A percentile compares a stretch with the other conserved stretches of the same genome.
These are phyloP conservation scores for Panaeolus papilionaceus DNA, from an alignment of 768 basidiomycete genomes.

Conservation along the genomic window DNA sequence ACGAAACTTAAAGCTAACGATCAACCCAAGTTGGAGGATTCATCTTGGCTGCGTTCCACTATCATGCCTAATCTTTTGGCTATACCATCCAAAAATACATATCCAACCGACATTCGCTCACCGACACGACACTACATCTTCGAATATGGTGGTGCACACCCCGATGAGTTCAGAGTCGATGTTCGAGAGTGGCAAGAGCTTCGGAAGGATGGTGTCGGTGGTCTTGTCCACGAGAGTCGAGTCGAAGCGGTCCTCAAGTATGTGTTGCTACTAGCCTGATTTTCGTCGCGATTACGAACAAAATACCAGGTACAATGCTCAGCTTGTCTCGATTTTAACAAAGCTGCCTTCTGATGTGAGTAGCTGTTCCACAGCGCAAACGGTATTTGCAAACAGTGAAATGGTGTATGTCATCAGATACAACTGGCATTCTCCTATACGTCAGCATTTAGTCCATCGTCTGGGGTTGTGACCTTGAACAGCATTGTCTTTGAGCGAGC, in stretches of 20 bases:
- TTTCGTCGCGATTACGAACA: conserved; percentile 13
- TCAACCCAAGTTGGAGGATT: conserved; percentile 11
- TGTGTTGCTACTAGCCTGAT: conserved; percentile 32
- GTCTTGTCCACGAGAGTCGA: conserved; percentile 60
- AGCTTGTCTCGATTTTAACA: conserved; percentile 80
- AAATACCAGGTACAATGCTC: conserved; percentile 83
- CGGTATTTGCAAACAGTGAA: conserved; percentile 15
- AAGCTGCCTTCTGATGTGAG: conserved; percentile 85
- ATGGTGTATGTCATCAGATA: conserved; percentile 52
- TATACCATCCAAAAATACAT: conserved; percentile 78
- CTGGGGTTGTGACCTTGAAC: conserved; percentile 64
- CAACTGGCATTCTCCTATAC: conserved; percentile 76
- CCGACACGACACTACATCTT: conserved; percentile 70
- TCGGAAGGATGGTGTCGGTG: conserved; percentile 60
- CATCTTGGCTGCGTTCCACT: conserved; percentile 12
- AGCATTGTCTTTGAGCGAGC: conserved; percentile 88
- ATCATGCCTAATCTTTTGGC: conserved; percentile 79
- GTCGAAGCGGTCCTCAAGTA: conserved; percentile 63
- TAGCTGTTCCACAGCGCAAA: conserved; percentile 18
- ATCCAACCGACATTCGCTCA: conserved; percentile 56
- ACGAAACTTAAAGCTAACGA: conserved; percentile 15
- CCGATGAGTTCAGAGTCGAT: conserved; percentile 85
- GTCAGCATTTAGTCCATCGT: conserved; percentile 66
- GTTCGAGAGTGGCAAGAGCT: conserved; percentile 73
- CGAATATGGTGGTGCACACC: conserved; percentile 74